Evolutionary conservation across 345 rosid species (phyloP).

Genomic region (Brassica juncea): DNA sequence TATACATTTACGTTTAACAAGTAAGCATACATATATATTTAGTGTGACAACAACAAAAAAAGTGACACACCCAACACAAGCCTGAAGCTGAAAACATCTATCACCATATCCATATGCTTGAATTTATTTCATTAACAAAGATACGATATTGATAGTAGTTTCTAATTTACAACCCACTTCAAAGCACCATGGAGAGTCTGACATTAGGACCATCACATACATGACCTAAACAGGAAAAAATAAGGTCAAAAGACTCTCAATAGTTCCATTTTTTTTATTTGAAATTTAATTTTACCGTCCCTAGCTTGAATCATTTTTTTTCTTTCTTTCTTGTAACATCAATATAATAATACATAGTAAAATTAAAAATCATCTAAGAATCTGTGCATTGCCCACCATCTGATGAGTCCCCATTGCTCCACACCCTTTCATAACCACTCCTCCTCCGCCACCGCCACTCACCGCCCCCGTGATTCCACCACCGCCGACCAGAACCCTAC

Average conservation of each 20-base stretch:
- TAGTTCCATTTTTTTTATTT: background rate
- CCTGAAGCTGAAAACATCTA: conserved; percentile 17
- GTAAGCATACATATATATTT: background rate
- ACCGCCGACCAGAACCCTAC: conserved; percentile 36
- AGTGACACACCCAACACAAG: background rate
- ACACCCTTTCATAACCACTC: conserved; percentile 53
- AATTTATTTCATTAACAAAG: conserved; percentile 28
- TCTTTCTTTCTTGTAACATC: background rate
- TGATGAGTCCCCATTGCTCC: conserved; percentile 49
- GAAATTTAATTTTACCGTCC: conserved; percentile 8
- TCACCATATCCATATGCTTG: conserved; percentile 1
- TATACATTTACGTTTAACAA: background rate
- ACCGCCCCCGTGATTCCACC: conserved; percentile 36
- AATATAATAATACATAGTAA: conserved; percentile 24
- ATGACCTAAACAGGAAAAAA: conserved; percentile 1
- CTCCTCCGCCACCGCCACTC: conserved; percentile 43
- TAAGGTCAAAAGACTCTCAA: conserved; percentile 13
- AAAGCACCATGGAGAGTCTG: conserved; percentile 20
- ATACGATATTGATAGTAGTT: conserved; percentile 18
- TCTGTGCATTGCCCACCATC: conserved; percentile 55
- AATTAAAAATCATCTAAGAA: conserved; percentile 50
- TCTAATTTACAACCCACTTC: conserved; percentile 29
- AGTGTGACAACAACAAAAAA: background rate
- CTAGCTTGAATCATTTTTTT: conserved; percentile 2
- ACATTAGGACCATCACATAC: conserved; percentile 2